Evolutionary conservation across 2,329 filamentous ascomycete species (phyloP).

Genomic region (Colletotrichum nymphaeae): DNA sequence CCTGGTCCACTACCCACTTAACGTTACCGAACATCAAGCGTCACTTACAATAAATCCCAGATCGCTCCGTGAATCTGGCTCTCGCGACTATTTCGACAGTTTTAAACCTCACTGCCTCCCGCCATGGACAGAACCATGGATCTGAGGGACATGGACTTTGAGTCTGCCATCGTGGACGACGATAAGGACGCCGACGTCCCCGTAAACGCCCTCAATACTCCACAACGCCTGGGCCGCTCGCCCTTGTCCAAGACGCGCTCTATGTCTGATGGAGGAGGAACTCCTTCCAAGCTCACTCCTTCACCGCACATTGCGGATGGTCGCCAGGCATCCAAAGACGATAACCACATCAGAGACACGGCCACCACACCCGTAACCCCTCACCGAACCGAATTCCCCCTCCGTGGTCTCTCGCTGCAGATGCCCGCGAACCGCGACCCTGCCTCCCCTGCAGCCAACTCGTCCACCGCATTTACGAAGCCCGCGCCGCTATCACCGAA

Average conservation of each 20-base stretch:
- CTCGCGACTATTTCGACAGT: slow-evolving; percentile 5
- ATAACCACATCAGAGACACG: slow-evolving; percentile 64
- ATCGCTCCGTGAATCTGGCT: slow-evolving; percentile 7
- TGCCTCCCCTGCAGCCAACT: slow-evolving; percentile 46
- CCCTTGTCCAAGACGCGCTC: slow-evolving; percentile 68
- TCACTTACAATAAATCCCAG: neutral
- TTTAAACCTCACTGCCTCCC: neutral
- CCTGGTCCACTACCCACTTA: slow-evolving; percentile 26
- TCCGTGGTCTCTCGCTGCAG: slow-evolving; percentile 76
- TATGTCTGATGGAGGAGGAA: slow-evolving; percentile 71
- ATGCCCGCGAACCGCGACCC: slow-evolving; percentile 68
- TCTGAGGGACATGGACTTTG: slow-evolving; percentile 40
- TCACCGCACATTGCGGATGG: slow-evolving; percentile 68
- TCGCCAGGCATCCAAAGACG: slow-evolving; percentile 72
- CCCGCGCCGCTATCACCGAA: slow-evolving; percentile 85
- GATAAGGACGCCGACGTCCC: slow-evolving; percentile 28
- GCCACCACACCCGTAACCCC: slow-evolving; percentile 72
- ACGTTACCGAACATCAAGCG: neutral
- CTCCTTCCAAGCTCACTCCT: slow-evolving; percentile 66
- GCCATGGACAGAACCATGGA: slow-evolving; percentile 31
- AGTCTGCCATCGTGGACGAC: slow-evolving; percentile 49
- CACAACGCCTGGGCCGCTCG: slow-evolving; percentile 43
- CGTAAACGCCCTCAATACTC: slow-evolving; percentile 14
- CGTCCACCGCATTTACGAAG: slow-evolving; percentile 53
- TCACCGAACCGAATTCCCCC: slow-evolving; percentile 72